Base-by-base conservation (phyloP, 2,329 filamentous ascomycete genomes). In the Alternaria dauci region DNA sequence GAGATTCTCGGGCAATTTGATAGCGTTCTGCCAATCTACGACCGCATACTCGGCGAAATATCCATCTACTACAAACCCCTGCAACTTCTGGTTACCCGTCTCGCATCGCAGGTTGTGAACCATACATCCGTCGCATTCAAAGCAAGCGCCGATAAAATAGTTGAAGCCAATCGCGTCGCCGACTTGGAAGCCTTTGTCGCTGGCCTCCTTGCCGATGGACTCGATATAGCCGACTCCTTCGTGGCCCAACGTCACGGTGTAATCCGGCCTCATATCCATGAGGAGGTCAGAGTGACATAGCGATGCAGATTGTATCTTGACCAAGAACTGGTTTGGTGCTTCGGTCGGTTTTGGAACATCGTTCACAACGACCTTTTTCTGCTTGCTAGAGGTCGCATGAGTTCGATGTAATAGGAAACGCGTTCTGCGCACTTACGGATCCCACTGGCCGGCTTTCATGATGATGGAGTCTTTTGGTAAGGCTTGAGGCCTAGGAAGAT, bases 1-100 rank as follows among this genome's bases (percentile, higher is more conserved):
- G 53, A 77, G 61, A 9, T 51, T 62, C 36, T 79, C 68, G 20
- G 81, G 80, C 3, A 84, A 71, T 43, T 78, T 72, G 6, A 81
- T 74, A 0, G 79, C 79, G 68, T 81, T 82, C 64, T 79, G 79
- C 68, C 79, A 81, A 62, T 84, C 81, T 7, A 82, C 79, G 1
- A 81, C 69, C 1, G 79, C 79, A 66, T 84, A 84, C 68, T 84
- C 81, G 20, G 78, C 76, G 58, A 85, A 85, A 65, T 77, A 83
- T 1, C 83, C 83, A 62, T 82, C 79, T 0, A 60, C 66, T 0
- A 69, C 75, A 42, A 84, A 81, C 5, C 83, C 83, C 46, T 80
- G 78, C 20, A 83, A 70, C 36, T 75, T 71, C n/a, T 78, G 75
- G 8, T 77, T 78, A 8, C 78, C 76, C 5, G 70, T 77, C 52